Base-by-base conservation (phyloP, 768 basidiomycete species). In the Dentipellis sp. region DNA sequence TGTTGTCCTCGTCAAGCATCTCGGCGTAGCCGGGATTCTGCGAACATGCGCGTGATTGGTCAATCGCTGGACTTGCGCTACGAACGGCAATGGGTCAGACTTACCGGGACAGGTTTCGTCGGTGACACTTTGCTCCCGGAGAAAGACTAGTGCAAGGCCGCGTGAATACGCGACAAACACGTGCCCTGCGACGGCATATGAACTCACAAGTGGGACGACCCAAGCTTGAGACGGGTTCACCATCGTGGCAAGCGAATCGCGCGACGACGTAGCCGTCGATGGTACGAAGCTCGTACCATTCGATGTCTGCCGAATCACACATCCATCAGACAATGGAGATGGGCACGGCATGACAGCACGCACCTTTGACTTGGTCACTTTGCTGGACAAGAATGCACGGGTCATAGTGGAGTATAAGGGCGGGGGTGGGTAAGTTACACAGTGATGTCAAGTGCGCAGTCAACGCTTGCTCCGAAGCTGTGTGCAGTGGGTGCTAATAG, bases 1-100 rank as follows among this genome's bases (percentile, higher is more conserved):
- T 50, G 50, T 69, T 68, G 14, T 69, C 68, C 36, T 67, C 67
- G 12, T 70, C 69, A 16, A 70, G 58, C 62, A 65, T 67, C 52
- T 68, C 63, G 16, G 67, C 68, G 29, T 10, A 55, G 4, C 2
- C 48, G 23, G 29, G 19, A 22, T 23, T 14, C 48, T 34, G 23
- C 29, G 40, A 29, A 29, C 9, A 1, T 34, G 48, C 48, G 21
- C 9, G 8, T 17, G 10, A 50, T 6, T 22, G 23, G 6, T 50
- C 48, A 50, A 12, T 8, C 29, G 7, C 19, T 50, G 48, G 14
- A 2, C 6, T 16, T 50, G 22, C 14, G 40, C 40, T n/a, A 10
- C 19, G 29, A 22, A 6, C n/a, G 29, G 19, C 48, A 50, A 10
- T 29, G 29, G 29, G 23, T 12, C 8, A 22, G 10, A 35, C 48